Conservation (phyloP, 495 filamentous ascomycete genomes). For the Xanthoparmelia taractica region DNA sequence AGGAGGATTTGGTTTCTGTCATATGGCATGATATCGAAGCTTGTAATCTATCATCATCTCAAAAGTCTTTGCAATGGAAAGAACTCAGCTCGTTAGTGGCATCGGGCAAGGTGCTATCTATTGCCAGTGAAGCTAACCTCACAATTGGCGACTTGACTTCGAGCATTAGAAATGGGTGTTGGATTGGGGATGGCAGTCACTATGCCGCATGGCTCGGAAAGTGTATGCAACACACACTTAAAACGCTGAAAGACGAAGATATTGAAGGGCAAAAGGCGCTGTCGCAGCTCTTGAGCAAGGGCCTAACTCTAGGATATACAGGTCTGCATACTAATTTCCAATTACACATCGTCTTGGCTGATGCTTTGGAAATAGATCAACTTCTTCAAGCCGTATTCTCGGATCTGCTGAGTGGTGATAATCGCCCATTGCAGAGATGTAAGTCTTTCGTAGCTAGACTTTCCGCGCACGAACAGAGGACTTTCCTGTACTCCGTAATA, state of each 20-base stretch:
- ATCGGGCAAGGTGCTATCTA: slow-evolving; percentile 61
- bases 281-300: slow-evolving; percentile 55
- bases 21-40: slow-evolving; percentile 45
- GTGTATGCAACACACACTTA: slow-evolving; percentile 52
- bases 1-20: slow-evolving; percentile 43
- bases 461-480: slow-evolving; percentile 50
- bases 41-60: slow-evolving; percentile 15
- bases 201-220: slow-evolving; percentile 72
- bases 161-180: slow-evolving; percentile 33
- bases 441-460: slow-evolving; percentile 41
- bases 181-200: slow-evolving; percentile 57
- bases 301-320: slow-evolving; percentile 64
- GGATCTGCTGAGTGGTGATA: slow-evolving; percentile 38
- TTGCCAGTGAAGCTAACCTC: slow-evolving; percentile 67
- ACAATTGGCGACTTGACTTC: slow-evolving; percentile 35
- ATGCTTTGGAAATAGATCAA: slow-evolving; percentile 38
- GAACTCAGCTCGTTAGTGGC: slow-evolving; percentile 59
- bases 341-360: background rate
- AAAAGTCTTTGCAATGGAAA: slow-evolving; percentile 53
- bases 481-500: slow-evolving; percentile 49
- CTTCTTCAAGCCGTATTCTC: slow-evolving; percentile 45
- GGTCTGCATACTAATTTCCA: slow-evolving; percentile 42
- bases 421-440: slow-evolving; percentile 30
- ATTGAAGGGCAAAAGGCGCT: slow-evolving; percentile 46
- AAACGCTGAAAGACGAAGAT: slow-evolving; percentile 32